phyloP scores from a whole-genome alignment of 345 rosid species.

The Citropsis articulata region DNA sequence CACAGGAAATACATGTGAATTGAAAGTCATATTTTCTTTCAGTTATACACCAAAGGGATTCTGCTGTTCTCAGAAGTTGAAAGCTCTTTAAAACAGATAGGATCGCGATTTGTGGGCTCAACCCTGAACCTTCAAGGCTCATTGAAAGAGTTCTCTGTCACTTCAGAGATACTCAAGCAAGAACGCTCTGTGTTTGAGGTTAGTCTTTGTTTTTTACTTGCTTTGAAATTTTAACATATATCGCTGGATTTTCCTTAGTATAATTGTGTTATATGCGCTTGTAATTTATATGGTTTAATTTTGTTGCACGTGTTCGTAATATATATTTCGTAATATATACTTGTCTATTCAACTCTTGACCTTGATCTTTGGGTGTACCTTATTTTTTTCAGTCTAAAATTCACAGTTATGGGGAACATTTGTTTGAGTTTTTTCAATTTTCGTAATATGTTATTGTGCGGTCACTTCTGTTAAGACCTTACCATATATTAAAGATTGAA shows the following conservation, averaged over 20 bases:
- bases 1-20: slow-evolving; percentile 4
- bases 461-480: neutral
- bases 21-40: slow-evolving; percentile 10
- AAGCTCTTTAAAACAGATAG: slow-evolving; percentile 49
- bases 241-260: neutral
- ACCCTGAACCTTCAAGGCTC: slow-evolving; percentile 44
- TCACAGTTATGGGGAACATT: neutral
- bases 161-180: slow-evolving; percentile 62
- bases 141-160: slow-evolving; percentile 43
- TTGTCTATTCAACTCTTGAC: neutral
- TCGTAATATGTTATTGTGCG: neutral
- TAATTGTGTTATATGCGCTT: neutral
- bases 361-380: neutral
- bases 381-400: neutral
- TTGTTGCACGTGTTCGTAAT: neutral
- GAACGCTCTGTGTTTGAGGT: slow-evolving; percentile 71
- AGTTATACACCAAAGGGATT: slow-evolving; percentile 66
- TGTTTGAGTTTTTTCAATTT: neutral
- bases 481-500: neutral
- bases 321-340: neutral
- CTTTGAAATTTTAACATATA: neutral
- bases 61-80: slow-evolving; percentile 56
- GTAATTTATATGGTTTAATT: neutral
- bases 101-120: slow-evolving; percentile 40
- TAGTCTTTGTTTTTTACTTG: slow-evolving; percentile 20